A percentile compares a stretch with the other conserved stretches of the same genome.
These are phyloP conservation scores for Pichia ethanolica DNA, from an alignment of 805 yeast genomes.

Conservation along the genomic window DNA sequence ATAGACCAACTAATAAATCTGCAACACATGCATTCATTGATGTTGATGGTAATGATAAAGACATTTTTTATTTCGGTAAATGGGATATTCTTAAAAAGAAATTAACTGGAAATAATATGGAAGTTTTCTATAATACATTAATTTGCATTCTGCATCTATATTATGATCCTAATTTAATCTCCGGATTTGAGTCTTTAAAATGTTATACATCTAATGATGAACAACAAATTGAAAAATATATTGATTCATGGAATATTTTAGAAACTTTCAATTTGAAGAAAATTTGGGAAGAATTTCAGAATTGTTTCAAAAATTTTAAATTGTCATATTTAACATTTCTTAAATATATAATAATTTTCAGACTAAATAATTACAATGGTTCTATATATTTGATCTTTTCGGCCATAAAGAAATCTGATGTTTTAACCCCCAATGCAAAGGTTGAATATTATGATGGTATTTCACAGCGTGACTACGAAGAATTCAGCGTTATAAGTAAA, in stretches of 20 bases:
- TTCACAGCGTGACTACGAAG: slow-evolving; percentile 16
- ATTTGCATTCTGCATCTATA: slow-evolving; percentile 17
- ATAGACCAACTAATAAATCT: slow-evolving; percentile 25
- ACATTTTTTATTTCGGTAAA: slow-evolving; percentile 15
- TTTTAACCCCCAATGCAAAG: background rate
- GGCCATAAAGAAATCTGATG: slow-evolving; percentile 4
- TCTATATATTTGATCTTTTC: slow-evolving; percentile 23
- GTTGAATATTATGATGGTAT: slow-evolving; percentile 13
- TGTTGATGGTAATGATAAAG: slow-evolving; percentile 5
- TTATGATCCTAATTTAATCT: slow-evolving; percentile 14
- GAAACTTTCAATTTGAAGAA: slow-evolving; percentile 5
- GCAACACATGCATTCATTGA: slow-evolving; percentile 18
- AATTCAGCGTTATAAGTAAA: slow-evolving; percentile 18
- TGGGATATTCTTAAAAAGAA: slow-evolving; percentile 18
- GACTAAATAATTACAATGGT: slow-evolving; percentile 21
- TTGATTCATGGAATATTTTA: background rate
- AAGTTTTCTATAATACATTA: slow-evolving; percentile 15
- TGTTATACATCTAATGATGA: slow-evolving; percentile 5
- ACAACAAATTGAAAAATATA: slow-evolving; percentile 11
- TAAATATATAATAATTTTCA: slow-evolving; percentile 18
- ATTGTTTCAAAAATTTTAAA: slow-evolving; percentile 18
- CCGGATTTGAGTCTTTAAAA: slow-evolving; percentile 15
- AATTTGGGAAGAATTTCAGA: slow-evolving; percentile 11
- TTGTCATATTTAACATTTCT: slow-evolving; percentile 15
- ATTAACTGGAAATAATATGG: slow-evolving; percentile 12